Evolutionary conservation across 2,329 filamentous ascomycete genomes (phyloP), one percentile per base, ranked within the genome.

Genomic region (Clonostachys rosea): DNA sequence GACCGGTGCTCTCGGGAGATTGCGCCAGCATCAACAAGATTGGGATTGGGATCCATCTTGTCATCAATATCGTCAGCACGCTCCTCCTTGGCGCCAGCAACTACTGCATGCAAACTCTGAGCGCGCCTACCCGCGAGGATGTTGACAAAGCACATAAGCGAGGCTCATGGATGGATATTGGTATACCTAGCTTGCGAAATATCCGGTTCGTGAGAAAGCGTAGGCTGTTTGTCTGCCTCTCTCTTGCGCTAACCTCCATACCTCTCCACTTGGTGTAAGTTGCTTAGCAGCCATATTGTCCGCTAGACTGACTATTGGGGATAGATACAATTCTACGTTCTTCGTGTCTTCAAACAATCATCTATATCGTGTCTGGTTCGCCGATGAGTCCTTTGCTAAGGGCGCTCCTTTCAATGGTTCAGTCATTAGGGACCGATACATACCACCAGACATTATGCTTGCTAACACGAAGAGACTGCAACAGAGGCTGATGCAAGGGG

Each of bases 101-200:
- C 45, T 68, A 64, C 36, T 64, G 60, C 17, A 67, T 66, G 59
- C 67, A 69, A 39, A 52, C 59, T 1, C 56, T 65, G 2, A 57
- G 55, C 0, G 63, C 65, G 1, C 67, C 65, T 0, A 67, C 64
- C 0, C 49, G 66, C 6, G 43, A 41, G 0, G 57, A 67, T n/a
- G 47, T 69, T 2, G 57, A 68, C 30, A 37, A 42, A 3, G 54
- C 53, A 1, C 56, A 59, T 24, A 44, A 20, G 1, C 24, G 43
- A 0, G 45, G 49, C 1, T 44, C 44, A 1, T 56, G 54, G 52
- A 35, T 58, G 2, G 58, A 60, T 34, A 54, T 59, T 35, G 58
- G 58, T 1, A 50, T 59, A 4, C 55, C 54, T 4, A 55, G 50
- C 0, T 40, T 59, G 0, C 47, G 52, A 4, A 59, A 59, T 7